Evolutionary conservation across 139 green algal genomes (phyloP), one percentile per base, ranked within the genome.

Genomic region (Closterium sp.): DNA sequence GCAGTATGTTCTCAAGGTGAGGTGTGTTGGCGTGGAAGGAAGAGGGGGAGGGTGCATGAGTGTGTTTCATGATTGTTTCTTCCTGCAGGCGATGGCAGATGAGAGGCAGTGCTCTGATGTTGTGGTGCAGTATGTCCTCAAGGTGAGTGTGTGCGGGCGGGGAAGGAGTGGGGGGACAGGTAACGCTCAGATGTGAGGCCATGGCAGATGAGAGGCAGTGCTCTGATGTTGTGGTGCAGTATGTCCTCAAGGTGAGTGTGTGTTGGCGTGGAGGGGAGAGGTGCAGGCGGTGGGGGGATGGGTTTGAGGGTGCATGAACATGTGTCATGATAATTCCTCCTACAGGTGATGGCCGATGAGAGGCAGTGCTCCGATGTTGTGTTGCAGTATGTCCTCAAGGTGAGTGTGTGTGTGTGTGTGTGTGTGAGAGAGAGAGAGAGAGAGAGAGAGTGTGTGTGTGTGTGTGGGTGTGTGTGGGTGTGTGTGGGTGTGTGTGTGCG

Each of bases 1-100:
- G 31, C 88, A 94, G 27, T 94, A 94, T 38, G 79, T 94, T 17
- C 73, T 93, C 1, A 93, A 93, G 90, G 84, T 92, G 7, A 38
- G 89, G 28, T 31, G 9, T 31, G 86, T 31, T n/a, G 45, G 86
- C 45, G 86, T 88, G 86, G 11, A 6, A 22, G 85, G 11, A 31
- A 34, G 85, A 34, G 7, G 9, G 85, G 2, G 4, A 3, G 22
- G 2, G 73, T 86, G 73, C 5, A 7, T 86, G 27, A 29, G 73
- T 86, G 6, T n/a, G 73, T n/a, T n/a, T 22, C 19, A 27, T 5
- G 1, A 27, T 24, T 9, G n/a, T 30, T 34, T 2, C 24, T 24
- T 1, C 2, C 1, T 92, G 21, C 90, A 93, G 85, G 90, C 90
- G 21, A 21, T 85, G 27, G 38, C 86, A 0, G 31, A 92, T 38